These are phyloP conservation scores for Phytopythium helicoides DNA, from an alignment of 352 stramenopile genomes.

Conservation along the genomic window DNA sequence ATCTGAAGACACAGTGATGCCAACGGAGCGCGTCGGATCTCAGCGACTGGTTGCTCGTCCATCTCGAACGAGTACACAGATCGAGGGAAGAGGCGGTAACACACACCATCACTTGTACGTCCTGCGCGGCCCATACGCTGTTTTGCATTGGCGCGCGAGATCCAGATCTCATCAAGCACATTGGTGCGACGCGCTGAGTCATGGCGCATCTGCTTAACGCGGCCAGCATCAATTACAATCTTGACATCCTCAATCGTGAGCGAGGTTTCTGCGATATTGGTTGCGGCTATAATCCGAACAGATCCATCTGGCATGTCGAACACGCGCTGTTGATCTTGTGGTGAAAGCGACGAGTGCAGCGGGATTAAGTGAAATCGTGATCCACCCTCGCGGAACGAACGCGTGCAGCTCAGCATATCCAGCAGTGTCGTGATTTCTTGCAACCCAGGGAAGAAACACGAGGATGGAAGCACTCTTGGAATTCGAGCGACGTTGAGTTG, in stretches of 20 bases:
- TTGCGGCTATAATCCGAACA: slow-evolving; percentile 95
- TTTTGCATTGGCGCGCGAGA: slow-evolving; percentile 90
- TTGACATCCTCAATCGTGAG: slow-evolving; percentile 95
- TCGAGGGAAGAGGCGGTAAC: slow-evolving; percentile 87
- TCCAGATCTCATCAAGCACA: slow-evolving; percentile 87
- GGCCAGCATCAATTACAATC: slow-evolving; percentile 95
- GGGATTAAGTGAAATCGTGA: slow-evolving; percentile 76
- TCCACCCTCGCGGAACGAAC: slow-evolving; percentile 31
- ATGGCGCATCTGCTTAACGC: slow-evolving; percentile 91
- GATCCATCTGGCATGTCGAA: slow-evolving; percentile 72
- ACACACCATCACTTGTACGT: slow-evolving; percentile 88
- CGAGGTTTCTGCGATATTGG: slow-evolving; percentile 96
- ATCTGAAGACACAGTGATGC: slow-evolving; percentile 96
- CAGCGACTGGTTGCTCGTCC: slow-evolving; percentile 81
- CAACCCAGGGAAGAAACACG: slow-evolving; percentile 94
- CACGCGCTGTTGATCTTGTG: slow-evolving; percentile 92
- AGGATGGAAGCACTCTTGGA: slow-evolving; percentile 83
- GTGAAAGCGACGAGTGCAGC: slow-evolving; percentile 93
- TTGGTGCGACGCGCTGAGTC: slow-evolving; percentile 85
- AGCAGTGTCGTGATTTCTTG: slow-evolving; percentile 93
- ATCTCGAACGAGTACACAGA: slow-evolving; percentile 78
- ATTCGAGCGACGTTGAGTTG: not conserved
- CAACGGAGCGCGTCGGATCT: slow-evolving; percentile 95
- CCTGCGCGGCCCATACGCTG: slow-evolving; percentile 90
- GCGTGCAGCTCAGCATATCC: slow-evolving; percentile 60